These are phyloP conservation scores for Chytriomyces confervae DNA, from an alignment of 192 early-diverging fungal species.

Conservation along the genomic window DNA sequence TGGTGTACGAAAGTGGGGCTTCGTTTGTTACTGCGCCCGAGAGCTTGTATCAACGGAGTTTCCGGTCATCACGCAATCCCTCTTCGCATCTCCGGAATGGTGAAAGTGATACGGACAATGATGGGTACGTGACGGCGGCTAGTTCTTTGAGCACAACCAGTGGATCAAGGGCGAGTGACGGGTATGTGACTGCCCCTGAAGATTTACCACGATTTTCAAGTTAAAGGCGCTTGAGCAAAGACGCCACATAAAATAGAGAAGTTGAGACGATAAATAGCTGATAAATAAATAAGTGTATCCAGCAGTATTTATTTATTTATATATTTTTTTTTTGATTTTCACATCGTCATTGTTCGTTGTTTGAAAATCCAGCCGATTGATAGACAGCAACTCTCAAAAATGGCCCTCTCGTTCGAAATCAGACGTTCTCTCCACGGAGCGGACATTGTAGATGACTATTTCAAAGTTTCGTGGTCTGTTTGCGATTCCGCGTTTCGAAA, in stretches of 20 bases:
- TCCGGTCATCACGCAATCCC: neutral
- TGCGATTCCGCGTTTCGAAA: neutral
- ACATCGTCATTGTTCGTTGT: too few relatives aligned
- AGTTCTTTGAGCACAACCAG: neutral
- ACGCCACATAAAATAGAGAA: too few relatives aligned
- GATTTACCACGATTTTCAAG: neutral
- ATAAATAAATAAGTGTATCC: too few relatives aligned
- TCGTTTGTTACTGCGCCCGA: neutral
- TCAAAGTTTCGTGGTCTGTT: slow-evolving; percentile 15
- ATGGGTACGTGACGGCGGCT: neutral
- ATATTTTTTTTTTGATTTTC: too few relatives aligned
- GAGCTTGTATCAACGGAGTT: neutral
- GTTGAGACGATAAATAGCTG: too few relatives aligned
- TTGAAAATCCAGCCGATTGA: too few relatives aligned
- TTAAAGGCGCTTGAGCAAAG: too few relatives aligned
- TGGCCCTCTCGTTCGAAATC: slow-evolving; percentile 22
- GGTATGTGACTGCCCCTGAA: neutral
- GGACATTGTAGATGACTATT: slow-evolving; percentile 26
- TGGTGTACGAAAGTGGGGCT: neutral
- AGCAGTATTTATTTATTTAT: too few relatives aligned
- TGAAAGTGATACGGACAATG: neutral
- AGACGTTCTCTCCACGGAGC: slow-evolving; percentile 3
- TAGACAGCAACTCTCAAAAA: neutral
- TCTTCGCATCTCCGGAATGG: neutral
- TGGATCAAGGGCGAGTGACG: neutral